Conservation (phyloP, 2,329 filamentous ascomycete genomes). For the Raffaelea albimanens region DNA sequence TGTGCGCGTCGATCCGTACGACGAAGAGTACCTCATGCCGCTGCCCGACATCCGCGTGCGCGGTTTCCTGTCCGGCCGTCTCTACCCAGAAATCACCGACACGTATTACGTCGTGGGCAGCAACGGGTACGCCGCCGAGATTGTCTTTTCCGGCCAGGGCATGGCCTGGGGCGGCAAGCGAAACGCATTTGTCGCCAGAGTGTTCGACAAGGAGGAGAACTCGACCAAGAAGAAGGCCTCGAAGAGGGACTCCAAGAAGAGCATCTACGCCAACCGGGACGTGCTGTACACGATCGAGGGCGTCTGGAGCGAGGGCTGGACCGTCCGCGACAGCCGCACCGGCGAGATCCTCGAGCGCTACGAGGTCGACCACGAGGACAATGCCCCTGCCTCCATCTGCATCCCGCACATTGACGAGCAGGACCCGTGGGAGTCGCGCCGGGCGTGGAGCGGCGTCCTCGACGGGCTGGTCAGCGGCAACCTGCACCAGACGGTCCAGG, state of each 20-base stretch:
- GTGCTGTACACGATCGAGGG: slow-evolving; percentile 28
- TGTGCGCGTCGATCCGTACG: slow-evolving; percentile 36
- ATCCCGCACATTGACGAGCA: slow-evolving; percentile 53
- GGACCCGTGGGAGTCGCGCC: slow-evolving; percentile 69
- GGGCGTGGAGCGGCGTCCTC: slow-evolving; percentile 72
- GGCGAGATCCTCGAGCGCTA: slow-evolving; percentile 27
- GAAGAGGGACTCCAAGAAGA: not conserved
- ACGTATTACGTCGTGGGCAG: slow-evolving; percentile 35
- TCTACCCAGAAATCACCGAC: slow-evolving; percentile 39
- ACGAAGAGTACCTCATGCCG: slow-evolving; percentile 39
- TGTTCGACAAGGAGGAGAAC: slow-evolving; percentile 24
- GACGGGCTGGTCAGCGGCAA: slow-evolving; percentile 63
- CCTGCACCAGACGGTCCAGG: slow-evolving; percentile 58
- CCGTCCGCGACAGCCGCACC: slow-evolving; percentile 20
- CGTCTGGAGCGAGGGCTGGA: slow-evolving; percentile 33
- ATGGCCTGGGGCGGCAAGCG: slow-evolving; percentile 30
- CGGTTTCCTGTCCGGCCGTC: slow-evolving; percentile 34
- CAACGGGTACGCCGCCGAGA: slow-evolving; percentile 34
- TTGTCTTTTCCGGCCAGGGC: slow-evolving; percentile 36
- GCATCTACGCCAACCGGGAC: slow-evolving; percentile 19
- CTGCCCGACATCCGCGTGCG: slow-evolving; percentile 38
- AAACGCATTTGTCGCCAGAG: slow-evolving; percentile 34
- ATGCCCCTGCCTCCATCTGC: slow-evolving; percentile 22
- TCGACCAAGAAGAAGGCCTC: no score
- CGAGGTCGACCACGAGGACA: slow-evolving; percentile 23